Base-by-base conservation (phyloP, 495 filamentous ascomycete genomes). In the Thozetella sp. region DNA sequence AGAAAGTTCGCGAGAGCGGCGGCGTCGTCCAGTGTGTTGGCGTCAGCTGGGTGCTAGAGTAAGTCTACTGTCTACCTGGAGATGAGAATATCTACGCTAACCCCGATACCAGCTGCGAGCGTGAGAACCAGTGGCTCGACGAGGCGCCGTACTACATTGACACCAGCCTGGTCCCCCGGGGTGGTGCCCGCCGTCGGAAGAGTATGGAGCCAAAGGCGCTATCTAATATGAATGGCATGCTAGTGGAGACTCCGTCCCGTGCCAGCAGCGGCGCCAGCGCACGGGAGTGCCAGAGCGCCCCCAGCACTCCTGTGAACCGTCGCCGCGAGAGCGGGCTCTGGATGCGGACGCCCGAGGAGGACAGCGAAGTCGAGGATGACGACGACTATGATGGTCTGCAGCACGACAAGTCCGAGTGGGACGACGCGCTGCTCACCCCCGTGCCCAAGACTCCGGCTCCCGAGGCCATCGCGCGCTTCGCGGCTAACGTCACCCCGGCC, bases 141-240 rank as follows among this genome's bases (percentile, higher is more conserved):
- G 89, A 92, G 65, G 68, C 76, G 2, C 75, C 83, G 2, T 96
- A 97, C 68, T 77, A 80, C 22, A 83, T 94, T 20, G 89, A 93
- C 69, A 88, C 86, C 27, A 79, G 86, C 0, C 75, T 87, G 27
- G 76, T 94, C 27, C 91, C 92, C 20, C 88, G 92, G 1, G 91
- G 90, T 9, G 90, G 91, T 19, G 82, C 83, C 45, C 88, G 91
- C 60, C 86, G 93, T 27, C 84, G 92, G 34, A 97, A 96, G 83
- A 92, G 89, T 59, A 97, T 97, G 93, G 92, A 97, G 72, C 93
- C 93, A 2, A 85, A 86, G 60, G 85, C 90, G 2, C 76, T 97
- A 13, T 82, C 86, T 59, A 93, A 93, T 57, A 62, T 89, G 23
- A 91, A 93, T 58, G 87, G 88, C 26, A 89, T 80, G 1, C 76